Conservation (phyloP, 108 stramenopile genomes). For the Aurantiochytrium sp. region DNA sequence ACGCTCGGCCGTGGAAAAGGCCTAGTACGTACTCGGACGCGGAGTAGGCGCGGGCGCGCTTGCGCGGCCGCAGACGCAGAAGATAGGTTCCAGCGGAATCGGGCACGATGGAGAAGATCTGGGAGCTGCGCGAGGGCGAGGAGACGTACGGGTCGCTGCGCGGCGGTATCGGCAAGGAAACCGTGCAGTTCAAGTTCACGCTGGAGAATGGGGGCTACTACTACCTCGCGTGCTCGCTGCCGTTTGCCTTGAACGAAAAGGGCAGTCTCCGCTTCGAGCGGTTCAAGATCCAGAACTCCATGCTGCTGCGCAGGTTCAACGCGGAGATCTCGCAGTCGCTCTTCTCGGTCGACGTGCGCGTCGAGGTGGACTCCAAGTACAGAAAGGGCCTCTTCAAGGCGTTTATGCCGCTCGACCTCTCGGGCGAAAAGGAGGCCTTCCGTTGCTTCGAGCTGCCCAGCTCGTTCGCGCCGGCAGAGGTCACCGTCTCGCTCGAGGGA, state of each 20-base stretch:
- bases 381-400: neutral
- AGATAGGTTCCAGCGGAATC: too few relatives aligned
- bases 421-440: neutral
- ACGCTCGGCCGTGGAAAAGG: too few relatives aligned
- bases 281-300: neutral
- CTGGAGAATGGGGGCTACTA: neutral
- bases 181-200: neutral
- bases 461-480: neutral
- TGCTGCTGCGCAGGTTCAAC: neutral
- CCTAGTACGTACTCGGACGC: too few relatives aligned
- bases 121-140: neutral
- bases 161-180: slow-evolving; percentile 10
- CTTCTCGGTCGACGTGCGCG: neutral
- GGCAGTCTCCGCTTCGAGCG: neutral
- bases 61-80: too few relatives aligned
- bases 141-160: slow-evolving; percentile 5
- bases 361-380: neutral
- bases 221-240: neutral
- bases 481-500: neutral
- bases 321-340: neutral
- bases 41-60: too few relatives aligned
- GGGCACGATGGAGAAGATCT: neutral
- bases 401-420: neutral
- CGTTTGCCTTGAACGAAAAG: neutral
- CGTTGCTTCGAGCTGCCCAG: neutral